Base-by-base conservation (phyloP, 2,329 filamentous ascomycete genomes). In the Colletotrichum limetticola region DNA sequence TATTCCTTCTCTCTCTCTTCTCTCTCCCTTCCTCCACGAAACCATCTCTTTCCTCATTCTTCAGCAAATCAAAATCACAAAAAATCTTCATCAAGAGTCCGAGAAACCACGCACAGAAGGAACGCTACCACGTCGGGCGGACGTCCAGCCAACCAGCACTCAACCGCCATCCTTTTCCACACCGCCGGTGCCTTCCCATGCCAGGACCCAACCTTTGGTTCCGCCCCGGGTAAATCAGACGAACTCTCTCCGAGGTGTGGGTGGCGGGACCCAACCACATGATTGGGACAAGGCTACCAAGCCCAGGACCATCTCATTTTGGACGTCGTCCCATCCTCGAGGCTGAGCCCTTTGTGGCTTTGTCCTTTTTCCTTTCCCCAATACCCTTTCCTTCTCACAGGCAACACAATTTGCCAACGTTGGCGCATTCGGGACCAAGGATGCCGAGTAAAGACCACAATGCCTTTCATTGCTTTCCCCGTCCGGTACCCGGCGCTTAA, bases 381-480 rank as follows among this genome's bases (percentile, higher is more conserved):
- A 24, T 26, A 16, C 16, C 56, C 22, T 19, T 19, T 28, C 9
- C 46, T 46, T 53, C 30, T 32, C 30, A 26, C 60, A n/a, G 46
- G 26, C 58, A 62, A 26, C 60, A 9, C 35, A 28, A 28, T 24
- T 46, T 46, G 46, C 32, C 66, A 7, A 61, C 52, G 30, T 30
- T 52, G 53, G 30, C 35, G 24, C 69, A 35, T 32, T 32, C 32
- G 37, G 32, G 26, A 61, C 22, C 46, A 56, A 42, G 37, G 26
- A 61, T 64, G 55, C 59, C 53, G 16, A 28, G 53, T 56, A 24
- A 65, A 69, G 55, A 60, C 60, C 66, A 58, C 66, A 70, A 72
- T 72, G 66, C 32, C 66, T 70, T 49, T 60, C 56, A 66, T 72
- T 72, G 60, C 60, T 42, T 49, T 72, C 55, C 46, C 30, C 30